Conservation (phyloP, 192 early-diverging fungal species). For the Umbelopsis sp. region DNA sequence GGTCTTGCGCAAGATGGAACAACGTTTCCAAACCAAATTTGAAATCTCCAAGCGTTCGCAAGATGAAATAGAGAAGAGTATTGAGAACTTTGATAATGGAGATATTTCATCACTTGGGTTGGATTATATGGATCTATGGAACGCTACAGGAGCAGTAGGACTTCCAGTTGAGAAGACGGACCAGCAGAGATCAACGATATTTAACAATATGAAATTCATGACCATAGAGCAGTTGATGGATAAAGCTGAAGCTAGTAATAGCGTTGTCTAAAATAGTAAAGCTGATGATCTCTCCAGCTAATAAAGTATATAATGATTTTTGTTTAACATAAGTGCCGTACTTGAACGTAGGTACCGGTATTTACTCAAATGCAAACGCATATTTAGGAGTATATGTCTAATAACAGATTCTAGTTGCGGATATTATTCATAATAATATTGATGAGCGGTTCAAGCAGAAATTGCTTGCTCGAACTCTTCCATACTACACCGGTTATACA, state of each 20-base stretch:
- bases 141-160: not conserved
- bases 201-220: not conserved
- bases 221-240: not conserved
- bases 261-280: not conserved
- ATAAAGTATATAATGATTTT: too few relatives aligned
- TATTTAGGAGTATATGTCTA: not conserved
- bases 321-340: too few relatives aligned
- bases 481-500: constrained; percentile 5
- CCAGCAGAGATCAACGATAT: not conserved
- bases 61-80: not conserved
- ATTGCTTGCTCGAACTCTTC: not conserved
- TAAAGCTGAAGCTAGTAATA: not conserved
- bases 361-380: too few relatives aligned
- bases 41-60: not conserved
- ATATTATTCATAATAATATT: not conserved
- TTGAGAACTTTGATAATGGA: not conserved
- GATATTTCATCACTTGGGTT: not conserved
- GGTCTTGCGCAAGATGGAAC: not conserved
- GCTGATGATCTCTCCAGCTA: too few relatives aligned
- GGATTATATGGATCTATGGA: constrained; percentile 1
- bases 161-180: not conserved
- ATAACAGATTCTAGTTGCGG: not conserved
- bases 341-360: too few relatives aligned
- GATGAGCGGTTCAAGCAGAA: too few relatives aligned
- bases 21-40: not conserved